Base-by-base conservation (phyloP, 306 rosid genomes). In the Geum urbanum region DNA sequence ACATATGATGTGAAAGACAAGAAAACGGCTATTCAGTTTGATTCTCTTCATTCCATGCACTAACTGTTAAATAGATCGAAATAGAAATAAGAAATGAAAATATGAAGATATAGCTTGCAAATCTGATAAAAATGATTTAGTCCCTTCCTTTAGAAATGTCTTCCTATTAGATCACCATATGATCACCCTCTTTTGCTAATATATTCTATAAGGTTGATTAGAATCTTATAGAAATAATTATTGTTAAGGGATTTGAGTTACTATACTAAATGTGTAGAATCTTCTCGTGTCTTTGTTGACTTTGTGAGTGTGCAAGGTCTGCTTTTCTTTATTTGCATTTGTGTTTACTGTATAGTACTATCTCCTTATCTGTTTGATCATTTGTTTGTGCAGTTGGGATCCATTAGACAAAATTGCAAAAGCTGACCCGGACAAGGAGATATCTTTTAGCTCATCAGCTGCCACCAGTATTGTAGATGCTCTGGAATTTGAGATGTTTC, bases 361-460 rank as follows among this genome's bases (percentile, higher is more conserved):
- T 45, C 64, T 69, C 15, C 63, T 54, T 43, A n/a, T 44, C 20
- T 16, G 55, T 35, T 70, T 56, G 45, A 12, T 56, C 44, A 16
- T 56, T 20, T 66, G 24, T 67, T 16, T 39, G 41, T 75, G 84
- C 75, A 83, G 87, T 83, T 83, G 90, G 84, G 73, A 76, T 53
- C 88, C 44, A 71, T 32, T 66, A 48, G 79, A 80, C 52, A 84
- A 81, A 67, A 81, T 50, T 54, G 65, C 63, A 40, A 81, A 72
- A 67, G 82, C 67, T 63, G 84, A 73, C 49, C 79, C 78, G 37
- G 88, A 78, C 5, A 92, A 85, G 66, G 85, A 88, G 14, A 71
- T 71, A 61, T 81, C 86, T 14, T 76, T 84, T 35, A 41, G 77
- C 67, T 71, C 86, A 47, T 67, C 90, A 37, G 70, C 84, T 0